These are phyloP conservation scores for Allium sativum DNA, from an alignment of 106 monocot species.

Conservation along the genomic window DNA sequence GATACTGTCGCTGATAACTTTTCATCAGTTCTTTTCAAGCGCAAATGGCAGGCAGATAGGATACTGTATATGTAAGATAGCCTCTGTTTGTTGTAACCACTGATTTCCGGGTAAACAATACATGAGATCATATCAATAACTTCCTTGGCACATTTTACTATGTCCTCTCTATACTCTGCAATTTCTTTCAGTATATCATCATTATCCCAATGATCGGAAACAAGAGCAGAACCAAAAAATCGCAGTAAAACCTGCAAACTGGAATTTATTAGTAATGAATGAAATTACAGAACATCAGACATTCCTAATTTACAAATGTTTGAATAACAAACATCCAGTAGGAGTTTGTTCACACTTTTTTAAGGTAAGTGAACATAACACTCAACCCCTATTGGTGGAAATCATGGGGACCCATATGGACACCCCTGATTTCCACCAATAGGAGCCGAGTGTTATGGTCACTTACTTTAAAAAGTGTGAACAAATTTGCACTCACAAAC, in stretches of 20 bases:
- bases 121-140: slow-evolving; percentile 59
- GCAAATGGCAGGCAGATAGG: slow-evolving; percentile 64
- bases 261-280: too few species aligned
- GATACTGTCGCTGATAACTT: slow-evolving; percentile 9
- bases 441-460: too few species aligned
- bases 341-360: too few species aligned
- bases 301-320: too few species aligned
- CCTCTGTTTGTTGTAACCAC: slow-evolving; percentile 66
- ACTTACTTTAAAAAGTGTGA: too few species aligned
- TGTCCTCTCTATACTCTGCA: slow-evolving; percentile 60
- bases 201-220: slow-evolving; percentile 87
- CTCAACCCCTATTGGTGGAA: too few species aligned
- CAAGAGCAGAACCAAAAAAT: slow-evolving; percentile 63
- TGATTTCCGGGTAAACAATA: slow-evolving; percentile 61
- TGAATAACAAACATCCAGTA: too few species aligned
- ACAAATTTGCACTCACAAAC: too few species aligned
- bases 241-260: slow-evolving; percentile 55
- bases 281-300: too few species aligned
- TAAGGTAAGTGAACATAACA: too few species aligned
- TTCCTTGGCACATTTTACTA: slow-evolving; percentile 47
- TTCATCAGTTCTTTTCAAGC: slow-evolving; percentile 30
- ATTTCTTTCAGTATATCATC: slow-evolving; percentile 80
- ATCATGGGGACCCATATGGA: too few species aligned
- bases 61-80: slow-evolving; percentile 75
- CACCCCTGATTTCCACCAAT: too few species aligned